Conservation (phyloP, 1,139 yeast species). For the Debaryomyces psychrophilus region DNA sequence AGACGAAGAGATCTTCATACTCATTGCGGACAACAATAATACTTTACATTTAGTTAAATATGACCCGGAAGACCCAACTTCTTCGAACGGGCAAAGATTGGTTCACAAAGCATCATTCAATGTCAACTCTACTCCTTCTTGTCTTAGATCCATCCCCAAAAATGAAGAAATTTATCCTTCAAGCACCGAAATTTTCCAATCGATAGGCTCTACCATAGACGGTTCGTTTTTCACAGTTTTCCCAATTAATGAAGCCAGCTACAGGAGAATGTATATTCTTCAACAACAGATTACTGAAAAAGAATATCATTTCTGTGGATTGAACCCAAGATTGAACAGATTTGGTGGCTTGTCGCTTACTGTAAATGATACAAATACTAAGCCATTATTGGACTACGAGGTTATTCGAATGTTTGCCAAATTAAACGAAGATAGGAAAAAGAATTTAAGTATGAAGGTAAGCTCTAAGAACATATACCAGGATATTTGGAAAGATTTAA, state of each 20-base stretch:
- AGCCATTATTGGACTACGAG: slow-evolving; percentile 65
- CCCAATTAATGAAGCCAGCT: slow-evolving; percentile 74
- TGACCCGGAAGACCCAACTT: slow-evolving; percentile 89
- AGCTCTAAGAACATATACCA: slow-evolving; percentile 55
- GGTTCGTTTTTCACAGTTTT: slow-evolving; percentile 78
- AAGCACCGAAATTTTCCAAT: slow-evolving; percentile 46
- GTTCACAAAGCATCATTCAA: slow-evolving; percentile 73
- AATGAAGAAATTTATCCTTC: slow-evolving; percentile 29
- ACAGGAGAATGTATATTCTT: slow-evolving; percentile 78
- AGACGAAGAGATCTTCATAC: slow-evolving; percentile 67
- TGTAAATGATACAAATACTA: slow-evolving; percentile 41
- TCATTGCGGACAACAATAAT: slow-evolving; percentile 71
- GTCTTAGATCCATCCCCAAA: slow-evolving; percentile 59
- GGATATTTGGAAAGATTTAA: slow-evolving; percentile 71
- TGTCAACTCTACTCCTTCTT: slow-evolving; percentile 62
- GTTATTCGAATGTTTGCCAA: slow-evolving; percentile 55
- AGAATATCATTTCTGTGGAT: slow-evolving; percentile 71
- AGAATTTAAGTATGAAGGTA: slow-evolving; percentile 55
- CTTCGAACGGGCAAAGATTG: slow-evolving; percentile 78
- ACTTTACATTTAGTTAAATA: slow-evolving; percentile 79
- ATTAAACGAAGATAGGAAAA: slow-evolving; percentile 60
- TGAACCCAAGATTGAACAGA: slow-evolving; percentile 78
- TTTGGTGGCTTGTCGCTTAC: slow-evolving; percentile 50
- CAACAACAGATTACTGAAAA: slow-evolving; percentile 87
- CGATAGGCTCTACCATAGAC: slow-evolving; percentile 72